Evolutionary conservation across 306 rosid species (phyloP).

Genomic region (Cicer pinnatifidum): DNA sequence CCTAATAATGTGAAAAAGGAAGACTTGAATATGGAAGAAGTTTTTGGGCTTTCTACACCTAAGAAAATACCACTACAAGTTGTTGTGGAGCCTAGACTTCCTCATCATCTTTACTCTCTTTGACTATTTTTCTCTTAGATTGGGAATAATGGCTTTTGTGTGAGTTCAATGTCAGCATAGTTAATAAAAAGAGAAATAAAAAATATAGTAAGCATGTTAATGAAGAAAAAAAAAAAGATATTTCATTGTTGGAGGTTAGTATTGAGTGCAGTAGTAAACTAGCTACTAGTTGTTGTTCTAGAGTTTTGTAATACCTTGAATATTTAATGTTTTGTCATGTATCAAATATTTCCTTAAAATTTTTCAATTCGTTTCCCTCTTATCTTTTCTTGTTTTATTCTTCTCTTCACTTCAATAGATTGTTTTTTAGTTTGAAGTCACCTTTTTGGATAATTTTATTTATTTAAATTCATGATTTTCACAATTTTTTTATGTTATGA

Average conservation of each 20-base stretch:
- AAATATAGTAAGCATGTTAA: background rate
- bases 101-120: constrained; percentile 54
- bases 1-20: constrained; percentile 51
- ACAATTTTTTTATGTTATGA: no score
- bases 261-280: background rate
- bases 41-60: constrained; percentile 70
- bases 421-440: no score
- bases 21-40: constrained; percentile 73
- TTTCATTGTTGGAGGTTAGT: background rate
- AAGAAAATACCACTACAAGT: constrained; percentile 58
- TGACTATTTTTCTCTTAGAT: constrained; percentile 15
- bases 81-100: constrained; percentile 65
- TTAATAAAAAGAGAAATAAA: no score
- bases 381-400: no score
- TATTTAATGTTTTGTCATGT: no score
- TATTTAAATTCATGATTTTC: no score
- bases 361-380: no score
- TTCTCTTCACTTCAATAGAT: no score
- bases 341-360: no score
- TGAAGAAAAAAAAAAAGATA: background rate
- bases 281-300: background rate
- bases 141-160: background rate
- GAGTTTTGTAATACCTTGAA: background rate
- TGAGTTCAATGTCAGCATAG: background rate
- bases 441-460: no score